Evolutionary conservation across 352 stramenopile genomes (phyloP), one percentile per base, ranked within the genome.

Genomic region (Pythium phragmitis): DNA sequence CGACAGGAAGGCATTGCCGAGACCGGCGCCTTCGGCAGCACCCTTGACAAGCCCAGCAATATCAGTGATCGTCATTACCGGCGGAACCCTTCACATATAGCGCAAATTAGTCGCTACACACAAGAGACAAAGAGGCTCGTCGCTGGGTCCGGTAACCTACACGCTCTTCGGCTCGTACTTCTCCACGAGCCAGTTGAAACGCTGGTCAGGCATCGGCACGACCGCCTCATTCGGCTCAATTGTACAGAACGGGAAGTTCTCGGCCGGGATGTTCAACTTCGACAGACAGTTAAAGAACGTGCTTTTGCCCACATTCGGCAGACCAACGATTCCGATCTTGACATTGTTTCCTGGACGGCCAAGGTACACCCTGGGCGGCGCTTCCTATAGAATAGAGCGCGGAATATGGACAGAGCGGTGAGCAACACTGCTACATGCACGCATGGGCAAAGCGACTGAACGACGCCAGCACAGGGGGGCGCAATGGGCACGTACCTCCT

Each of bases 301-400:
- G 26, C 85, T 98, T 80, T 99, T 99, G 70, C 98, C 98, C 33
- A 99, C 98, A 80, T 99, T 99, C n/a, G 98, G 98, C n/a, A 99
- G 76, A 42, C 97, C 96, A 54, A 99, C 97, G 61, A 99, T 99
- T 47, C 97, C 97, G 62, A 98, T 99, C 81, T 99, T 98, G 50
- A 99, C 89, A 65, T 98, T 99, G 82, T 95, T 95, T 48, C 73
- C 73, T 9, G 86, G 86, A 19, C 86, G 86, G 39, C 86, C 86
- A 53, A 95, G 77, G 75, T 95, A 95, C 67, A 86, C 80, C 52
- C 74, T 76, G 49, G 77, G 76, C 30, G 74, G 57, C 48, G 65
- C 57, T 60, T 71, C 65, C 65, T 70, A 33, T 37, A 7, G 17
- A 23, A 14, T 4, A 11, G 7, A 58, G 21, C 21, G 34, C 17